These are phyloP conservation scores for Tetrapyrgos nigripes DNA, from an alignment of 1,284 basidiomycete genomes.

Conservation along the genomic window DNA sequence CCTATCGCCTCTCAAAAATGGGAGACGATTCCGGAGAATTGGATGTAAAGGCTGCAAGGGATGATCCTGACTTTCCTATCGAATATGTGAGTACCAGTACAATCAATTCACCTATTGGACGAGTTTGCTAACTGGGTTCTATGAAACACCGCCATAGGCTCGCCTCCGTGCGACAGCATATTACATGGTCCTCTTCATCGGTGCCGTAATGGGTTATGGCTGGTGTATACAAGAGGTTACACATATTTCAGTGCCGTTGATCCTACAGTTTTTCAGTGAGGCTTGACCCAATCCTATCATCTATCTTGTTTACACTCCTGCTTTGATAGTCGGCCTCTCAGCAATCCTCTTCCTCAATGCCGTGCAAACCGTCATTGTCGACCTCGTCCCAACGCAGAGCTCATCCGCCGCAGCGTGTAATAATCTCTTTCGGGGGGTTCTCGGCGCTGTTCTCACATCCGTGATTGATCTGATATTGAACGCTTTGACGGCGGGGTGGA, in stretches of 20 bases:
- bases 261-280: conserved; percentile 66
- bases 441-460: conserved; percentile 55
- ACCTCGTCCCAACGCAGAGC: conserved; percentile 62
- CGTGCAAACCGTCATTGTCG: conserved; percentile 64
- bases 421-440: conserved; percentile 61
- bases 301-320: too few species aligned
- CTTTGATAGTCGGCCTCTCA: conserved; percentile 59
- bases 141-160: too few species aligned
- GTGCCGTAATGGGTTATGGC: conserved; percentile 63
- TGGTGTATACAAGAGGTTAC: conserved; percentile 63
- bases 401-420: conserved; percentile 73
- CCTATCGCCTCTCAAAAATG: conserved; percentile 18
- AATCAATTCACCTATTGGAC: too few species aligned
- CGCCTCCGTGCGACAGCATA: conserved; percentile 53
- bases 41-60: conserved; percentile 13
- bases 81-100: conserved; percentile 43
- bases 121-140: too few species aligned
- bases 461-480: conserved; percentile 53
- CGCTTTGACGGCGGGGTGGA: conserved; percentile 53
- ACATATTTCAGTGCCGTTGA: conserved; percentile 60
- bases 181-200: conserved; percentile 47
- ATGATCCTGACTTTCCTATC: conserved; percentile 55
- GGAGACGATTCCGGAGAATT: neutral
- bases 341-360: conserved; percentile 50
- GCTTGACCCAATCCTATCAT: conserved; percentile 16